Conservation (phyloP, 2,329 filamentous ascomycete genomes). For the Colletotrichum lupini region DNA sequence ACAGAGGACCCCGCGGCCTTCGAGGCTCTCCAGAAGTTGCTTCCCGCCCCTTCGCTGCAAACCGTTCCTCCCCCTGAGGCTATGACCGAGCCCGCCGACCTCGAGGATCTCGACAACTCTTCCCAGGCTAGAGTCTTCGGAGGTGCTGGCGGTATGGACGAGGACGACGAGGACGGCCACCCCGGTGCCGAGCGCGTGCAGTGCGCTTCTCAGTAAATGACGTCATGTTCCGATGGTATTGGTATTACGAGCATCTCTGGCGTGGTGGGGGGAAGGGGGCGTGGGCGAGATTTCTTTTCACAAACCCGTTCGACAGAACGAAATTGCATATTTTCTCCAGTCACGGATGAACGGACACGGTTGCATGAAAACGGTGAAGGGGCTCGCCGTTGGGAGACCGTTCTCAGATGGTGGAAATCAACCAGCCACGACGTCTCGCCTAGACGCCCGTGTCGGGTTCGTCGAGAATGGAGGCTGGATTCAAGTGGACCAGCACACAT, state of each 20-base stretch:
- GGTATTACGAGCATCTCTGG: slow-evolving; percentile 36
- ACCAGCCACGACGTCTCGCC: slow-evolving; percentile 11
- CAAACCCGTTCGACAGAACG: slow-evolving; percentile 26
- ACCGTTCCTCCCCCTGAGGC: slow-evolving; percentile 79
- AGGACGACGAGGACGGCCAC: slow-evolving; percentile 82
- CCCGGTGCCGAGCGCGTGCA: slow-evolving; percentile 83
- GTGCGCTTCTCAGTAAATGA: slow-evolving; percentile 84
- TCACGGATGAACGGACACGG: slow-evolving; percentile 35
- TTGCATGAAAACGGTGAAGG: slow-evolving; percentile 29
- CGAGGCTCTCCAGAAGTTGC: slow-evolving; percentile 81
- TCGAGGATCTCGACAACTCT: slow-evolving; percentile 86
- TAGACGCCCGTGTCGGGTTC: slow-evolving; percentile 32
- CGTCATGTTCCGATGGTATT: slow-evolving; percentile 10
- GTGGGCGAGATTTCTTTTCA: slow-evolving; percentile 35
- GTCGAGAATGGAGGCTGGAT: slow-evolving; percentile 31
- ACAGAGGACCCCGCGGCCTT: slow-evolving; percentile 76
- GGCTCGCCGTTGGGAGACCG: slow-evolving; percentile 5
- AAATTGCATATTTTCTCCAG: slow-evolving; percentile 34
- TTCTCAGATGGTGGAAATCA: not conserved
- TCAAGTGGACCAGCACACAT: slow-evolving; percentile 21
- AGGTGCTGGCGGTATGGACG: slow-evolving; percentile 66
- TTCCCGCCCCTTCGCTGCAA: slow-evolving; percentile 77
- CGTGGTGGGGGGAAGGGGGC: slow-evolving; percentile 38
- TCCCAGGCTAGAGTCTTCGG: slow-evolving; percentile 74
- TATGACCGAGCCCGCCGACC: slow-evolving; percentile 89